Base-by-base conservation (phyloP, 257 asterid genomes). In the Leonotis leonurus region DNA sequence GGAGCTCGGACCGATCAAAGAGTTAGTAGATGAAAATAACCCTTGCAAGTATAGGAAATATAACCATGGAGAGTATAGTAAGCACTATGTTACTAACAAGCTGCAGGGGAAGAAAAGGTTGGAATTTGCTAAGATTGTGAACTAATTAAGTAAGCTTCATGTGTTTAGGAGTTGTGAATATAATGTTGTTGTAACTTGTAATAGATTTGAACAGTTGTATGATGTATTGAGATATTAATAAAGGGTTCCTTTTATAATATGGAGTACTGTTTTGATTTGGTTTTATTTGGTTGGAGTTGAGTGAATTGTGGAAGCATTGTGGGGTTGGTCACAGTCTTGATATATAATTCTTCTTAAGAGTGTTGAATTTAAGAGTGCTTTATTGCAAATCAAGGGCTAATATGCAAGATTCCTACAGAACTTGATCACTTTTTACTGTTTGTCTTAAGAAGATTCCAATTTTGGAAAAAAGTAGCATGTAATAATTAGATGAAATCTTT, bases 41-140 rank as follows among this genome's bases (percentile, higher is more conserved):
- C 85, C 86, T 5, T 68, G 75, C 82, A 87, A 82, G 83, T 89
- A 79, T 53, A 87, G 87, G 72, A 89, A 81, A 40, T 93, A 93
- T 86, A 93, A 87, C 27, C 99, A 93, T 68, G 99, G 96, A 24
- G 99, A 89, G 62, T 93, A 89, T 56, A 87, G 92, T 82, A 93
- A 76, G 56, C 91, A 93, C 77, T 89, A 89, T 74, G 92, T 89
- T 2, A 82, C 95, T 22, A 89, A 80, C 86, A 87, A 87, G 81
- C 90, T 93, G 60, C 87, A 83, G 59, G 96, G 99, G 73, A 93
- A 93, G 85, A 93, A 83, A 76, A 66, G 87, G 22, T 73, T 93
- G 41, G 99, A 93, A 6, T 93, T 89, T 74, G 92, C 92, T 40
- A 85, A 87, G 58, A 69, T 81, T 12, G 37, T 50, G 1, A 26